A percentile compares a stretch with the other conserved stretches of the same genome.
Conservation (phyloP, 1,139 yeast genomes). For the Pichia inconspicua region DNA sequence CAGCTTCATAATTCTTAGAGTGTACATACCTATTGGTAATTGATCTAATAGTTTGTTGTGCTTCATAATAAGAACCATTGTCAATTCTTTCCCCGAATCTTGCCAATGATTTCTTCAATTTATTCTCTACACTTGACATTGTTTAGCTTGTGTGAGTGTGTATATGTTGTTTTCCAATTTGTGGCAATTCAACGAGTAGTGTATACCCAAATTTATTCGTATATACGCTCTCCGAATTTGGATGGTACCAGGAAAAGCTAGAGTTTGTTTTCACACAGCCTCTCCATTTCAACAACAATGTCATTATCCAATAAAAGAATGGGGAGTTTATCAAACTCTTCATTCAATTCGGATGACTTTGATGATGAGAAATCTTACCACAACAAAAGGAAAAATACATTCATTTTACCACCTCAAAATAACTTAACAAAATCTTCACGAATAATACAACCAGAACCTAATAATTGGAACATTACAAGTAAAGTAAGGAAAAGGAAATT, state of each 20-base stretch:
- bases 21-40: slow-evolving; percentile 79
- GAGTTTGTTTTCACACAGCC: no score
- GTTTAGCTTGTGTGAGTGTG: background rate
- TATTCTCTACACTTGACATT: slow-evolving; percentile 26
- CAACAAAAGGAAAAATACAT: background rate
- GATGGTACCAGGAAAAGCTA: no score
- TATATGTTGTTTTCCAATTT: background rate
- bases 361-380: background rate
- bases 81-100: slow-evolving; percentile 61
- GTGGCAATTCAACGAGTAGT: background rate
- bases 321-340: background rate
- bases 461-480: background rate
- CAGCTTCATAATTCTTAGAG: slow-evolving; percentile 56
- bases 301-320: background rate
- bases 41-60: slow-evolving; percentile 88
- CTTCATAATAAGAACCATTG: slow-evolving; percentile 80
- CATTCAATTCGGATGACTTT: background rate
- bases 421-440: background rate
- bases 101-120: slow-evolving; percentile 51
- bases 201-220: no score
- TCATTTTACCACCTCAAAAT: slow-evolving; percentile 2
- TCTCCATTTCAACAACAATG: background rate
- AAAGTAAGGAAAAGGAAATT: background rate
- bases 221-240: no score
- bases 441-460: background rate